Evolutionary conservation across 2,329 filamentous ascomycete species (phyloP).

Genomic region (Trichoderma citrinoviride): DNA sequence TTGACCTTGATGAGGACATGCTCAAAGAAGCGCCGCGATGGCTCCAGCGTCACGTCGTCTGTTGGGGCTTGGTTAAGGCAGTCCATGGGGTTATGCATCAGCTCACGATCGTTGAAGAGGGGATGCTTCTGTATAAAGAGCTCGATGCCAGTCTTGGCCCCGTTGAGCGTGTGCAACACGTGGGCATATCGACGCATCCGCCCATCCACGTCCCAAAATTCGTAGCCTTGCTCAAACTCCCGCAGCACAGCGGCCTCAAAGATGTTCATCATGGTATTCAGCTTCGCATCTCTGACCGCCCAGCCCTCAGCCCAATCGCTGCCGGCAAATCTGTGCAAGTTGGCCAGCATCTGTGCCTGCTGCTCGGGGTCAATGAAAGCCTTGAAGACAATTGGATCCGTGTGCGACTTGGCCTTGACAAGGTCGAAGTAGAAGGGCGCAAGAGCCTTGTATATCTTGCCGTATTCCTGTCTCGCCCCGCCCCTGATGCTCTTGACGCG

Average conservation of each 20-base stretch:
- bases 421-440: constrained; percentile 88
- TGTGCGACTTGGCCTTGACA: constrained; percentile 65
- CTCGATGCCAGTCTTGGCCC: constrained; percentile 73
- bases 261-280: constrained; percentile 71
- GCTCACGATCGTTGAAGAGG: constrained; percentile 70
- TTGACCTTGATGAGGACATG: constrained; percentile 71
- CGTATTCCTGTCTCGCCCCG: constrained; percentile 83
- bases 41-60: constrained; percentile 72
- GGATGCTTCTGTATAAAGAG: constrained; percentile 87
- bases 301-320: constrained; percentile 80
- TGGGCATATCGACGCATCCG: constrained; percentile 86
- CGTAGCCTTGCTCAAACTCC: constrained; percentile 92
- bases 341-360: constrained; percentile 84
- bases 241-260: constrained; percentile 89
- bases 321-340: constrained; percentile 72
- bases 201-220: constrained; percentile 82
- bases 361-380: constrained; percentile 84
- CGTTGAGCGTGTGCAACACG: constrained; percentile 79
- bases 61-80: constrained; percentile 69
- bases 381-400: constrained; percentile 80
- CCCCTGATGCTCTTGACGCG: constrained; percentile 76
- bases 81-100: constrained; percentile 68
- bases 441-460: constrained; percentile 82
- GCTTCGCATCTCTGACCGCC: constrained; percentile 65
- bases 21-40: constrained; percentile 79